Evolutionary conservation across 140 eudicot genomes (phyloP).

Genomic region (Artemisia princeps): DNA sequence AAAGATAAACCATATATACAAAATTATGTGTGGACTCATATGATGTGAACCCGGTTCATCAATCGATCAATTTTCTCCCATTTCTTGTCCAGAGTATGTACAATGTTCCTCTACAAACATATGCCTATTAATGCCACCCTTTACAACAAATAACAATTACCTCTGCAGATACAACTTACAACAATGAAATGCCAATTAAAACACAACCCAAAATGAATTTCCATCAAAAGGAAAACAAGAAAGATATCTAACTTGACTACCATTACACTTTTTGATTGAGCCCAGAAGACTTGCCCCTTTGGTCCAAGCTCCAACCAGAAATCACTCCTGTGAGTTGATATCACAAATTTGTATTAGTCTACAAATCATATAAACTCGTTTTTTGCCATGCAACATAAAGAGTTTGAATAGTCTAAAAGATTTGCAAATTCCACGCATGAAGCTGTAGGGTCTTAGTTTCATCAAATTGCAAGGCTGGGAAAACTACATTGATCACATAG

Average conservation of each 20-base stretch:
- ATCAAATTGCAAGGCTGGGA: neutral
- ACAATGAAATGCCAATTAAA: constrained; percentile 18
- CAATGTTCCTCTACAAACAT: constrained; percentile 30
- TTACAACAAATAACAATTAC: constrained; percentile 23
- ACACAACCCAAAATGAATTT: constrained; percentile 13
- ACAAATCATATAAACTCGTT: constrained; percentile 6
- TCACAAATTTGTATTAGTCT: neutral
- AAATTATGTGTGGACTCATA: neutral
- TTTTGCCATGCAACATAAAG: neutral
- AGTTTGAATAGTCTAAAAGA: neutral
- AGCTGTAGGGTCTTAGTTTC: neutral
- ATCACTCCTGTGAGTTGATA: constrained; percentile 9
- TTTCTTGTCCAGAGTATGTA: constrained; percentile 25
- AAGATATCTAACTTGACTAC: constrained; percentile 9
- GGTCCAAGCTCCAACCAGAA: constrained; percentile 1
- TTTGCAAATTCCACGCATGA: neutral
- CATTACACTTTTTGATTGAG: constrained; percentile 6
- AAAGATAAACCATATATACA: too few species aligned
- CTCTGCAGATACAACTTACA: constrained; percentile 18
- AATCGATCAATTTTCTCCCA: constrained; percentile 21
- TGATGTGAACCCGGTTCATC: neutral
- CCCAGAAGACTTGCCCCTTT: constrained; percentile 13
- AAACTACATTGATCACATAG: neutral
- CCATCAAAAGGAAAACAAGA: constrained; percentile 4
- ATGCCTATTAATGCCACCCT: constrained; percentile 19